These are phyloP conservation scores for Curvularia spicifera DNA, from an alignment of 2,329 filamentous ascomycete genomes.

Conservation along the genomic window DNA sequence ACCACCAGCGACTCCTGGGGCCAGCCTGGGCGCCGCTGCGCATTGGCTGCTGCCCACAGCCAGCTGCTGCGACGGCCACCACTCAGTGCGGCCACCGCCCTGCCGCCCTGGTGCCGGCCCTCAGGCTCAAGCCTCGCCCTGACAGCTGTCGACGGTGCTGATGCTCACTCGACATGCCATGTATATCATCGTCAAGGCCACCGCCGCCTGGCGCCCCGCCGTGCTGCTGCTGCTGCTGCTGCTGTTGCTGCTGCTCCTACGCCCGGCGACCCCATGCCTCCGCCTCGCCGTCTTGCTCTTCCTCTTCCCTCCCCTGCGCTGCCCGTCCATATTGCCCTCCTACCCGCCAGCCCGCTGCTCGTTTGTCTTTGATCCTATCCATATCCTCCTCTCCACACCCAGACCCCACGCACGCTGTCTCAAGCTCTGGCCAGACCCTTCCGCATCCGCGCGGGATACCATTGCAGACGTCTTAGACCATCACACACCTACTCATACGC, in stretches of 20 bases:
- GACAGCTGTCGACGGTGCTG: constrained; percentile 33
- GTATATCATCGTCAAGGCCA: constrained; percentile 37
- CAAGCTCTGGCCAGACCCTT: constrained; percentile 44
- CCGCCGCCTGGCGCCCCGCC: constrained; percentile 32
- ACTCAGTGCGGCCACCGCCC: constrained; percentile 24
- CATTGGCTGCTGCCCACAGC: constrained; percentile 36
- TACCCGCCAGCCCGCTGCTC: constrained; percentile 16
- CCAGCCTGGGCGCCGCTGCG: constrained; percentile 33
- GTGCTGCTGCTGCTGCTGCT: constrained; percentile 6
- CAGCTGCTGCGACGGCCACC: constrained; percentile 31
- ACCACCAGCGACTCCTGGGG: constrained; percentile 24
- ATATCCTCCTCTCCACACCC: constrained; percentile 22
- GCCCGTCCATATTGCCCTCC: constrained; percentile 19
- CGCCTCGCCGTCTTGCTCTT: constrained; percentile 4
- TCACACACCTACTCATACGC: constrained; percentile 34
- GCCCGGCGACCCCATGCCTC: constrained; percentile 12
- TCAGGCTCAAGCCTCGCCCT: constrained; percentile 30
- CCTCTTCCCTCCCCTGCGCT: constrained; percentile 10
- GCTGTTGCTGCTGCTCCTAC: constrained; percentile 12
- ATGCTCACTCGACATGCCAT: constrained; percentile 29
- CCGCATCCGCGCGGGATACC: constrained; percentile 40
- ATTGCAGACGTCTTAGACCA: constrained; percentile 42
- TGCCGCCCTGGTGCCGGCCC: constrained; percentile 23
- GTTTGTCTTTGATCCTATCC: constrained; percentile 35
- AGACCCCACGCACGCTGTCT: constrained; percentile 45